phyloP scores from a whole-genome alignment of 148 eudicot species.

The Cornus florida region DNA sequence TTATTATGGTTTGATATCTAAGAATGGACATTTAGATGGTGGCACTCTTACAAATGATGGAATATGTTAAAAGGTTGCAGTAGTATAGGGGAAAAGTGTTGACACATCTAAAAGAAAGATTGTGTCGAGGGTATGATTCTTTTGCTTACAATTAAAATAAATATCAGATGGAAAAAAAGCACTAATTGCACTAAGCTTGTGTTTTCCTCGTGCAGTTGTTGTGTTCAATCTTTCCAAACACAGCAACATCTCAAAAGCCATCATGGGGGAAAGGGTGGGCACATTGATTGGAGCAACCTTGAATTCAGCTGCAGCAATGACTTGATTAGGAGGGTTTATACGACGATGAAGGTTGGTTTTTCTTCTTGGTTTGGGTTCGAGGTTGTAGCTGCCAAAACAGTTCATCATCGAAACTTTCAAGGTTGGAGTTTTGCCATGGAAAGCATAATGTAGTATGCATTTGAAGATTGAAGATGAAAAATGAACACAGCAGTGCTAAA shows the following conservation, averaged over 20 bases:
- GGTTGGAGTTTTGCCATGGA: neutral
- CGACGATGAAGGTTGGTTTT: neutral
- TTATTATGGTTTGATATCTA: neutral
- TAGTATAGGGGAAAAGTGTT: too few species aligned
- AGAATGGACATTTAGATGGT: neutral
- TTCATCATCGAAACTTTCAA: neutral
- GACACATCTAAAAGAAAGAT: too few species aligned
- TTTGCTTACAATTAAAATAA: too few species aligned
- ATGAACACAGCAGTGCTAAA: neutral
- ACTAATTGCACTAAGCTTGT: neutral
- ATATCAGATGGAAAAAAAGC: neutral
- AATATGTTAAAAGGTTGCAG: too few species aligned
- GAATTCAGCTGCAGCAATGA: slow-evolving; percentile 35
- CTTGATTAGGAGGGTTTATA: neutral
- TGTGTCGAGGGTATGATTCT: too few species aligned
- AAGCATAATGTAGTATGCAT: neutral
- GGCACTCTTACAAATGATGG: neutral
- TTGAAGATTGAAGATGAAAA: neutral
- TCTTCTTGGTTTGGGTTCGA: neutral
- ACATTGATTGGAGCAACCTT: slow-evolving; percentile 75
- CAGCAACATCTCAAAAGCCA: slow-evolving; percentile 87
- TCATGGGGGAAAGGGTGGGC: slow-evolving; percentile 88
- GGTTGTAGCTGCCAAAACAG: neutral
- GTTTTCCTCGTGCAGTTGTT: slow-evolving; percentile 54
- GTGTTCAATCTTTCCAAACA: slow-evolving; percentile 86